Evolutionary conservation across 805 yeast genomes (phyloP).

Genomic region (Candida sanyiensis): DNA sequence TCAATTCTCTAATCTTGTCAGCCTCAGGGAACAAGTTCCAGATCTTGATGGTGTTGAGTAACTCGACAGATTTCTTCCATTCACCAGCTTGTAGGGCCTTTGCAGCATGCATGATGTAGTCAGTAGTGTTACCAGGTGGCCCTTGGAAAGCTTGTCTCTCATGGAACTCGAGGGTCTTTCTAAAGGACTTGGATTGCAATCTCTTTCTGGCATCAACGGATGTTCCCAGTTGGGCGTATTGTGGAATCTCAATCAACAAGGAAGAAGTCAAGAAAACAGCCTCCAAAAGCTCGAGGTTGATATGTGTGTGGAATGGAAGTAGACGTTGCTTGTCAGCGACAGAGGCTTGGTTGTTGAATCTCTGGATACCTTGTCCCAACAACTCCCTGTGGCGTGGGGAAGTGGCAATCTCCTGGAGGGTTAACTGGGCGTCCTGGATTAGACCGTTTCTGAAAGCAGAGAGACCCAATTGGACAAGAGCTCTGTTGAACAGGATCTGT

Average conservation of each 20-base stretch:
- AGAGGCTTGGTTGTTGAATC: slow-evolving; percentile 50
- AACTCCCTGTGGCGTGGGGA: slow-evolving; percentile 85
- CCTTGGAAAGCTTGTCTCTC: slow-evolving; percentile 95
- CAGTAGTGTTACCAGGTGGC: slow-evolving; percentile 95
- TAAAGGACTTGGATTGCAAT: slow-evolving; percentile 73
- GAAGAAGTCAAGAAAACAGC: slow-evolving; percentile 89
- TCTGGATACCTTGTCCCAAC: slow-evolving; percentile 82
- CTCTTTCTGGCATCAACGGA: slow-evolving; percentile 56
- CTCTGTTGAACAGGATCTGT: slow-evolving; percentile 92
- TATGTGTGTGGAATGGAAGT: slow-evolving; percentile 97
- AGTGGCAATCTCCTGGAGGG: slow-evolving; percentile 80
- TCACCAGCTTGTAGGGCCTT: slow-evolving; percentile 82
- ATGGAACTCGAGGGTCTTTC: slow-evolving; percentile 84
- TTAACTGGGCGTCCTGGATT: slow-evolving; percentile 80
- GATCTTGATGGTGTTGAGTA: slow-evolving; percentile 70
- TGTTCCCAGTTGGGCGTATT: slow-evolving; percentile 64
- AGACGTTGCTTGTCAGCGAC: slow-evolving; percentile 70
- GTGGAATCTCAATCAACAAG: slow-evolving; percentile 86
- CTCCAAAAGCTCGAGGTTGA: slow-evolving; percentile 90
- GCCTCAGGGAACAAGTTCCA: slow-evolving; percentile 79
- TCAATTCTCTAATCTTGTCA: slow-evolving; percentile 61
- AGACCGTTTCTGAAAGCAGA: slow-evolving; percentile 91
- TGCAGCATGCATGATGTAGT: slow-evolving; percentile 88
- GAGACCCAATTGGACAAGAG: slow-evolving; percentile 91
- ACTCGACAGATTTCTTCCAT: slow-evolving; percentile 73